These are phyloP conservation scores for Physcomitrium patens DNA, from an alignment of 225 moss, liverwort and hornwort species.

Conservation along the genomic window DNA sequence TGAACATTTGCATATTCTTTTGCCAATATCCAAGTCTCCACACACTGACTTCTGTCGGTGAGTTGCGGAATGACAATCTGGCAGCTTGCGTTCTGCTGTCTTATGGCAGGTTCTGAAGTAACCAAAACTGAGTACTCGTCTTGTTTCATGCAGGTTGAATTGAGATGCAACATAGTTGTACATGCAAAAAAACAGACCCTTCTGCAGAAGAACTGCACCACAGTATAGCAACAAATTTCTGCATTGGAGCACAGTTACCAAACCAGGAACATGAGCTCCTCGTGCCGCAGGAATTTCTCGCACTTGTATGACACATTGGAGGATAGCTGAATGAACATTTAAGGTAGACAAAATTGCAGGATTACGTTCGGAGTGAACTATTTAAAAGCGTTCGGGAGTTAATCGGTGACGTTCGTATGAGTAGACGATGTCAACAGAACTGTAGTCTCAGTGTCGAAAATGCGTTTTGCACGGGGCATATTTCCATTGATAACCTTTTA, in stretches of 20 bases:
- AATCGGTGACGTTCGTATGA: no score
- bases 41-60: neutral
- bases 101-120: neutral
- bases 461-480: no score
- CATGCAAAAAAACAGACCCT: constrained; percentile 31
- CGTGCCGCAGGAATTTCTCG: constrained; percentile 18
- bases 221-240: neutral
- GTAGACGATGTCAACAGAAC: no score
- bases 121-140: constrained; percentile 3
- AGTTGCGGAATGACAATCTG: neutral
- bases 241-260: neutral
- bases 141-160: constrained; percentile 42
- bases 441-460: no score
- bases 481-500: no score
- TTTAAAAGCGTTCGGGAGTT: no score
- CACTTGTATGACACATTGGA: neutral
- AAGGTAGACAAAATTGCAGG: no score
- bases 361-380: no score
- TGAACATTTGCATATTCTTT: neutral
- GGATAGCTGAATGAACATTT: no score
- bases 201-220: constrained; percentile 35
- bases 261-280: constrained; percentile 17
- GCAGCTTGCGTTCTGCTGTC: neutral
- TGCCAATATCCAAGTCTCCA: neutral
- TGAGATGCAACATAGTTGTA: constrained; percentile 44